Percentiles rank a stretch among this genome's conserved stretches.
These are phyloP conservation scores for Coniochaeta sp. DNA, from an alignment of 2,329 filamentous ascomycete species.

Conservation along the genomic window DNA sequence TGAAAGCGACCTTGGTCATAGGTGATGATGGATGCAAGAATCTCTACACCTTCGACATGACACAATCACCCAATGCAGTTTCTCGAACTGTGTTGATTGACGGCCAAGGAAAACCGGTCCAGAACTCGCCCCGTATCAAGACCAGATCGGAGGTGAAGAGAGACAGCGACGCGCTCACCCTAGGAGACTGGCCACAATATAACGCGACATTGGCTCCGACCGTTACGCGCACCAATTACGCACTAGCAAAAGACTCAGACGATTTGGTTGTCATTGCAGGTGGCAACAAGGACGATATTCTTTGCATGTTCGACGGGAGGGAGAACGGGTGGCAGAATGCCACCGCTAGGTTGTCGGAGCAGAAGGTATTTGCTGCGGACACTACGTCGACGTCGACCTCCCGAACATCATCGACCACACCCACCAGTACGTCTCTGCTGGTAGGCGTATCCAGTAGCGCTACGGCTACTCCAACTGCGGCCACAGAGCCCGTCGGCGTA, in stretches of 20 bases:
- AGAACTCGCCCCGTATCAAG: slow-evolving; percentile 33
- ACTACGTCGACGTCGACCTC: slow-evolving; percentile 23
- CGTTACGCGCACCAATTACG: slow-evolving; percentile 58
- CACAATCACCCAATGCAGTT: slow-evolving; percentile 66
- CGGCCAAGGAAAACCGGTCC: slow-evolving; percentile 47
- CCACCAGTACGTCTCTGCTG: slow-evolving; percentile 7
- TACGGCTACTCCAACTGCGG: slow-evolving; percentile 13
- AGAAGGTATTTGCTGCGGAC: slow-evolving; percentile 28
- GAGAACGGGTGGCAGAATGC: slow-evolving; percentile 75
- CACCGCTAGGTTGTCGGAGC: slow-evolving; percentile 49
- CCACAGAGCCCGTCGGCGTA: slow-evolving; percentile 18
- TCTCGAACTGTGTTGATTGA: slow-evolving; percentile 61
- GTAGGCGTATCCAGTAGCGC: slow-evolving; percentile 23
- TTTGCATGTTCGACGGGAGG: slow-evolving; percentile 71
- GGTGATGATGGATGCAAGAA: slow-evolving; percentile 72
- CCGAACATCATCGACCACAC: slow-evolving; percentile 10
- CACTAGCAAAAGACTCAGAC: slow-evolving; percentile 58
- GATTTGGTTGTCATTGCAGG: slow-evolving; percentile 74
- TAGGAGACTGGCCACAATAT: slow-evolving; percentile 68
- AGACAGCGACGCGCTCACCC: slow-evolving; percentile 40
- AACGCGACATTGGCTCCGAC: slow-evolving; percentile 67
- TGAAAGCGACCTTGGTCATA: slow-evolving; percentile 58
- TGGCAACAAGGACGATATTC: slow-evolving; percentile 56
- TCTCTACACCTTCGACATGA: slow-evolving; percentile 72
- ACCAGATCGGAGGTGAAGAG: slow-evolving; percentile 19